These are phyloP conservation scores for Pichia rugopelliculosa DNA, from an alignment of 805 yeast species.

Conservation along the genomic window DNA sequence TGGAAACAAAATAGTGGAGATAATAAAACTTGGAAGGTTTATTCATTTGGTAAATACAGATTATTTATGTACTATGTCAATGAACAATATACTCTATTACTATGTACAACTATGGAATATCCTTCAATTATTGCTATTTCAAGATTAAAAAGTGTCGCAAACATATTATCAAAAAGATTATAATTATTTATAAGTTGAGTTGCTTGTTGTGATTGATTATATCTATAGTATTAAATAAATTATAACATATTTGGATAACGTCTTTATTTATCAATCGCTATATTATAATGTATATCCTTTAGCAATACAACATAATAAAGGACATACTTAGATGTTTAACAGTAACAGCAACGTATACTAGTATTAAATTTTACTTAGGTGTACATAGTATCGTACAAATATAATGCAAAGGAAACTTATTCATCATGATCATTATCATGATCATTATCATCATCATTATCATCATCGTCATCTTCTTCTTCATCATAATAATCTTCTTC, in stretches of 20 bases:
- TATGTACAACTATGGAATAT: slow-evolving; percentile 22
- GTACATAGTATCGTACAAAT: slow-evolving; percentile 10
- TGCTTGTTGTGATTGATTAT: background rate
- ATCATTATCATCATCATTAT: background rate
- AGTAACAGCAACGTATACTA: no score
- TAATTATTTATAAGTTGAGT: background rate
- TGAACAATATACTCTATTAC: slow-evolving; percentile 20
- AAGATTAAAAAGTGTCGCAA: slow-evolving; percentile 16
- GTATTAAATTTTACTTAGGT: background rate
- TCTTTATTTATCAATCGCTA: no score
- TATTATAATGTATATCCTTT: no score
- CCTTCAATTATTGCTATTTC: slow-evolving; percentile 27
- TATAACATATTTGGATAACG: background rate
- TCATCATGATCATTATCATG: background rate
- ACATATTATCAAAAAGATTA: background rate
- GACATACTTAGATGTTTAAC: no score
- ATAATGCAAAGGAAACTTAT: background rate
- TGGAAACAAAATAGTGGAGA: slow-evolving; percentile 18
- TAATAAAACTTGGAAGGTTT: slow-evolving; percentile 19
- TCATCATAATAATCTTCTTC: slow-evolving; percentile 28
- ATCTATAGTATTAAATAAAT: background rate
- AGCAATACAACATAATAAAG: no score
- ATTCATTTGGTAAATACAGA: slow-evolving; percentile 20
- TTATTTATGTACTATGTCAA: slow-evolving; percentile 20
- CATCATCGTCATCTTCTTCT: slow-evolving; percentile 27